A percentile compares a stretch with the other conserved stretches of the same genome.
phyloP scores from a whole-genome alignment of 1,139 yeast species.

The Yamadazyma blattariae region DNA sequence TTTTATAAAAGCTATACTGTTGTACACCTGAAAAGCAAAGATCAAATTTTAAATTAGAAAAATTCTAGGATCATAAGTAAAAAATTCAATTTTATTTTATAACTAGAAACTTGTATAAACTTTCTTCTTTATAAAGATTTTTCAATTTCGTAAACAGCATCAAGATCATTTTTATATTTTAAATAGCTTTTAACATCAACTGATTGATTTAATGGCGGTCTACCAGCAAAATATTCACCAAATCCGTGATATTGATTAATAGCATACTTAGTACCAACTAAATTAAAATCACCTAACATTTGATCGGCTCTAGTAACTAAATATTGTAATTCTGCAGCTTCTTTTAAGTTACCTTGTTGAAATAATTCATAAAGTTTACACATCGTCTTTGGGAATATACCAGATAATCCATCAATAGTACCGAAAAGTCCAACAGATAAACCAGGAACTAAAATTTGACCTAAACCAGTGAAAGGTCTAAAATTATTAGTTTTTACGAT shows the following conservation, averaged over 20 bases:
- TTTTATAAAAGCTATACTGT: too few species aligned
- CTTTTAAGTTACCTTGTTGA: conserved; percentile 28
- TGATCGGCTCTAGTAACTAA: conserved; percentile 40
- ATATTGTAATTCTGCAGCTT: conserved; percentile 40
- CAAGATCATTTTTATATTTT: conserved; percentile 14
- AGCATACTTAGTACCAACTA: conserved; percentile 41
- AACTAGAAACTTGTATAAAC: not conserved
- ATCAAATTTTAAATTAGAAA: too few species aligned
- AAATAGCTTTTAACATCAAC: conserved; percentile 8
- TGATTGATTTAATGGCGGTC: conserved; percentile 21
- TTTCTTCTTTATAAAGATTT: conserved; percentile 1
- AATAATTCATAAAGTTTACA: conserved; percentile 29
- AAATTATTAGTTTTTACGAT: conserved; percentile 37
- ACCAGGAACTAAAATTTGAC: conserved; percentile 46
- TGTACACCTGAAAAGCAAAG: too few species aligned
- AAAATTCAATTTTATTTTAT: too few species aligned
- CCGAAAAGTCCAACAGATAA: conserved; percentile 41
- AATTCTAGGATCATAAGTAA: not conserved
- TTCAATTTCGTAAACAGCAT: conserved; percentile 13
- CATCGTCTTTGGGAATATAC: conserved; percentile 38
- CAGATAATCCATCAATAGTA: conserved; percentile 46
- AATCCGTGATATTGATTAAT: conserved; percentile 17
- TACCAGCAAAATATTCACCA: conserved; percentile 19
- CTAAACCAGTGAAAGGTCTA: conserved; percentile 43
- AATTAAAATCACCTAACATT: conserved; percentile 38